Conservation (phyloP, 2,329 filamentous ascomycete genomes). For the Pseudopyricularia javanii region DNA sequence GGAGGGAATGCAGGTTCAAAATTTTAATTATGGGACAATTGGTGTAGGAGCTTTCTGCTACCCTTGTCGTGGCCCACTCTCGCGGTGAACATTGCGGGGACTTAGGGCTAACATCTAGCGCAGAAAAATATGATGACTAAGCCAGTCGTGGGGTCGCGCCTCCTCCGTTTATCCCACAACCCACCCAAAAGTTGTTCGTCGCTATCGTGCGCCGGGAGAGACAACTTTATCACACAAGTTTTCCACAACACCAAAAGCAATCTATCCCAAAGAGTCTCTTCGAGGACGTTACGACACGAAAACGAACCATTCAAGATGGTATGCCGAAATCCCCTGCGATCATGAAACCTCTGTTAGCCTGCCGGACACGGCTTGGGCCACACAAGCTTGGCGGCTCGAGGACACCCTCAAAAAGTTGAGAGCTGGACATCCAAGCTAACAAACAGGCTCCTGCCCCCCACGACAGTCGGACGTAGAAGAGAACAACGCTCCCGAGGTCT, state of each 20-base stretch:
- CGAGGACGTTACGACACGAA: constrained; percentile 53
- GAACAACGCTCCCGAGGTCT: constrained; percentile 73
- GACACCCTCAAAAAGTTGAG: constrained; percentile 1
- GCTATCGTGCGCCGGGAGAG: not conserved
- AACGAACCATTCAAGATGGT: constrained; percentile 48
- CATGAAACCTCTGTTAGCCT: not conserved
- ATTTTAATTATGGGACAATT: not conserved
- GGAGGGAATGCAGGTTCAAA: too few relatives aligned
- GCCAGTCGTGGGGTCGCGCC: not conserved
- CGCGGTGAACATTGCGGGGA: not conserved
- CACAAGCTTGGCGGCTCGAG: not conserved
- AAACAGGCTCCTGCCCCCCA: constrained; percentile 2
- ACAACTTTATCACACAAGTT: constrained; percentile 7
- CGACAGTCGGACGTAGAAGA: constrained; percentile 99
- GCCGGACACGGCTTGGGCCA: not conserved
- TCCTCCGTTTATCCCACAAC: not conserved
- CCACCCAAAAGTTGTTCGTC: not conserved
- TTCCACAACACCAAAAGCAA: constrained; percentile 12
- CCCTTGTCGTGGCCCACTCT: too few relatives aligned
- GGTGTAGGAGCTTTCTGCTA: not conserved
- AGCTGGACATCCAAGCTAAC: not conserved
- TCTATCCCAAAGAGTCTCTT: constrained; percentile 30
- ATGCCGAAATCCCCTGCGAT: constrained; percentile 17
- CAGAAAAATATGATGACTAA: not conserved
- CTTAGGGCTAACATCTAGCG: not conserved